Evolutionary conservation across 2,329 filamentous ascomycete genomes (phyloP).

Genomic region (Calonectria leucothoes): DNA sequence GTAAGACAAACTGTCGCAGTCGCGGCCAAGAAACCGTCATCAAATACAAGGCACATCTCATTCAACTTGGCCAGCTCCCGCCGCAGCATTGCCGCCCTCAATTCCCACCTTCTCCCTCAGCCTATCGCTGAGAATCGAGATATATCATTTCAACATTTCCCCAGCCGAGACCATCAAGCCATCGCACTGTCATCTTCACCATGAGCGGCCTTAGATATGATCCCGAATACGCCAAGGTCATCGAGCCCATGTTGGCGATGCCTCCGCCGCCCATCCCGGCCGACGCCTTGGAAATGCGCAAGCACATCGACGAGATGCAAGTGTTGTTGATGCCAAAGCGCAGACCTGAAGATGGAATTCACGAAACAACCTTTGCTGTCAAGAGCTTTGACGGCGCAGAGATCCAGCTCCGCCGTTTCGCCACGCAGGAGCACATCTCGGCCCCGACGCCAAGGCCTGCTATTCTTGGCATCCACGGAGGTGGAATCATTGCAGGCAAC

Average conservation of each 20-base stretch:
- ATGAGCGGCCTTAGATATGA: constrained; percentile 34
- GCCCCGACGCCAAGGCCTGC: constrained; percentile 25
- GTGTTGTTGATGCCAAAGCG: constrained; percentile 11
- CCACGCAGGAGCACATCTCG: constrained; percentile 11
- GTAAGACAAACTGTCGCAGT: neutral
- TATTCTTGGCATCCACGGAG: constrained; percentile 31
- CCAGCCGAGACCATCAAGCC: neutral
- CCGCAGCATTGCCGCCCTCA: neutral
- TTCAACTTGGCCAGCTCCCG: neutral
- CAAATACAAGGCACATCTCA: neutral
- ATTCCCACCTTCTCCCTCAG: neutral
- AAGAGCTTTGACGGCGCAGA: constrained; percentile 26
- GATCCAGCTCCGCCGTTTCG: constrained; percentile 30
- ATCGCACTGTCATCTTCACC: neutral
- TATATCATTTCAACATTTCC: neutral
- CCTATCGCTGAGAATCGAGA: neutral
- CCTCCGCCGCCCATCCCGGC: constrained; percentile 7
- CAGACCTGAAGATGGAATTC: constrained; percentile 3
- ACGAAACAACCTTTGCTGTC: constrained; percentile 24
- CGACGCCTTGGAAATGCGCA: constrained; percentile 28
- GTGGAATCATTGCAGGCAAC: constrained; percentile 26
- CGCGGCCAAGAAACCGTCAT: neutral
- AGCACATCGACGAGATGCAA: constrained; percentile 17
- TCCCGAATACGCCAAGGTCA: constrained; percentile 29
- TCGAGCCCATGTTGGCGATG: constrained; percentile 16